These are phyloP conservation scores for Cucurbita argyrosperma DNA, from an alignment of 306 rosid species.

Conservation along the genomic window DNA sequence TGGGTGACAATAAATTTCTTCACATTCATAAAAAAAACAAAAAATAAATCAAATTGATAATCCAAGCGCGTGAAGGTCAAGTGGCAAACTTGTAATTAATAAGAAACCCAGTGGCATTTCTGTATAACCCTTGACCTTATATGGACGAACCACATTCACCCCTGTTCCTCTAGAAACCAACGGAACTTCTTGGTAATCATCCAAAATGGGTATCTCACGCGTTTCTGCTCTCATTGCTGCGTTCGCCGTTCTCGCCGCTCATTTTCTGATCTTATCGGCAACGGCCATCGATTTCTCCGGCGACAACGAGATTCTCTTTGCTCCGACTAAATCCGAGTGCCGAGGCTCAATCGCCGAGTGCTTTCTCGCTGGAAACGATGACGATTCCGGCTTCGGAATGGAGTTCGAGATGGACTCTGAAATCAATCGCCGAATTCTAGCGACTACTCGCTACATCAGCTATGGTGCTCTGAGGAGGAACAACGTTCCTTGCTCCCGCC, in stretches of 20 bases:
- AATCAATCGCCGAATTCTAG: slow-evolving; percentile 61
- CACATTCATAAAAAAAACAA: neutral
- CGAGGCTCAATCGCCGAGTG: slow-evolving; percentile 23
- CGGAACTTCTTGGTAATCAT: neutral
- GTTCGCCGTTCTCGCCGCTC: neutral
- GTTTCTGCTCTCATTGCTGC: neutral
- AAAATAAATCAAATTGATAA: neutral
- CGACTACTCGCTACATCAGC: slow-evolving; percentile 54
- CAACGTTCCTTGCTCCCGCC: slow-evolving; percentile 79
- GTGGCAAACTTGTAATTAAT: neutral
- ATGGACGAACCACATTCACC: neutral
- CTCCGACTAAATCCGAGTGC: neutral
- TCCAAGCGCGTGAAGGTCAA: neutral
- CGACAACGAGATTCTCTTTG: neutral
- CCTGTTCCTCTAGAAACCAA: neutral
- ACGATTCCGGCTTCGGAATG: slow-evolving; percentile 18
- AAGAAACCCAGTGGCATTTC: neutral
- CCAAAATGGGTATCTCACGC: slow-evolving; percentile 1
- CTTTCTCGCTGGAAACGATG: slow-evolving; percentile 36
- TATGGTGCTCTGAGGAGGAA: slow-evolving; percentile 88
- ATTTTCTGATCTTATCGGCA: neutral
- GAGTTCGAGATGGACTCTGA: slow-evolving; percentile 28
- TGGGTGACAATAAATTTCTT: neutral
- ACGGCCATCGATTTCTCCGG: neutral
- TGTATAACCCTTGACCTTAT: neutral